Conservation (phyloP, 768 basidiomycete species). For the Tremella yokohamensis region DNA sequence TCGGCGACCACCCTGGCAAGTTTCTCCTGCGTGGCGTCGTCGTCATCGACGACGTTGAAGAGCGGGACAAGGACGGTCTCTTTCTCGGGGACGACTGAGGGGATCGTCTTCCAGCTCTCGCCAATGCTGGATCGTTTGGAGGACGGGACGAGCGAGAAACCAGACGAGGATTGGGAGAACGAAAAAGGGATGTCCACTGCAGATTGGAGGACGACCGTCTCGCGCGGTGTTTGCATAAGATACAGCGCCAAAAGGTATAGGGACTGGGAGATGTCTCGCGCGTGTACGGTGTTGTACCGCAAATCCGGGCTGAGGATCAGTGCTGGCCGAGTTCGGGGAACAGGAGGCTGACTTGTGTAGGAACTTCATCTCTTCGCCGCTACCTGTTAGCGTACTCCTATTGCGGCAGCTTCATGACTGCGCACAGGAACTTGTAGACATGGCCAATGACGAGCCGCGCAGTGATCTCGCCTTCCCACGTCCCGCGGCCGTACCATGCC, state of each 20-base stretch:
- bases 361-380: conserved; percentile 50
- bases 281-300: conserved; percentile 46
- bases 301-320: conserved; percentile 36
- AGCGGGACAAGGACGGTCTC: conserved; percentile 35
- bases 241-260: conserved; percentile 34
- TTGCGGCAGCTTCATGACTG: no score
- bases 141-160: conserved; percentile 12
- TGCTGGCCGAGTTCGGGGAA: background rate
- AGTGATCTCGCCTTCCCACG: conserved; percentile 39
- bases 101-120: conserved; percentile 34
- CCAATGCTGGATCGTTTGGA: conserved; percentile 26
- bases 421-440: conserved; percentile 43
- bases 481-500: conserved; percentile 44
- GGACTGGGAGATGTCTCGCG: conserved; percentile 33
- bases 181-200: conserved; percentile 22
- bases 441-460: conserved; percentile 43
- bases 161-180: conserved; percentile 10
- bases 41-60: conserved; percentile 48
- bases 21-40: conserved; percentile 42
- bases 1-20: conserved; percentile 40
- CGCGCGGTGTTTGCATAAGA: conserved; percentile 21
- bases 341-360: conserved; percentile 39
- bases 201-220: conserved; percentile 12
- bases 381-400: conserved; percentile 5
- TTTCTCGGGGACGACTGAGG: conserved; percentile 30